phyloP scores from a whole-genome alignment of 2,329 filamentous ascomycete genomes.

The Rutstroemia sp. region DNA sequence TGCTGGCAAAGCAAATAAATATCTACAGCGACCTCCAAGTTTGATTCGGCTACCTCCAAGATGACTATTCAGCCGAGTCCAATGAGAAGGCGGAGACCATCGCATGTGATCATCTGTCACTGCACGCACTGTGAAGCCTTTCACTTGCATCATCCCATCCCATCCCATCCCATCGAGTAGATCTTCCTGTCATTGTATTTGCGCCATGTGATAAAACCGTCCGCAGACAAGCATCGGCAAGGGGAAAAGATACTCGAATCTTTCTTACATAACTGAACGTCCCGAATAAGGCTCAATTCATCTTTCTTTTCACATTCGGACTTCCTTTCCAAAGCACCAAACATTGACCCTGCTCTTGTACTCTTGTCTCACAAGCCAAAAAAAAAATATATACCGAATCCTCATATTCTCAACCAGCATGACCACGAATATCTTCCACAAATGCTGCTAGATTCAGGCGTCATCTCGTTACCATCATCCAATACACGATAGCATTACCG shows the following conservation, averaged over 20 bases:
- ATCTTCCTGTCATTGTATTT: background rate
- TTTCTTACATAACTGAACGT: background rate
- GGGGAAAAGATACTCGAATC: background rate
- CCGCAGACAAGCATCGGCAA: background rate
- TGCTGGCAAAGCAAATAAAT: too few species aligned
- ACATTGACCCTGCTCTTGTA: background rate
- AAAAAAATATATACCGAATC: background rate
- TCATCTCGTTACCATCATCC: background rate
- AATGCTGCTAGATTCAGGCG: background rate
- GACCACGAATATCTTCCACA: background rate
- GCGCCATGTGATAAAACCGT: background rate
- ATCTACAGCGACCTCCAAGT: too few species aligned
- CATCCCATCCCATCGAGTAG: background rate
- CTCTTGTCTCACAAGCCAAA: constrained; percentile 2
- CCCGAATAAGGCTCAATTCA: background rate
- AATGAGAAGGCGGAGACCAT: background rate
- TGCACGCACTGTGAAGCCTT: background rate
- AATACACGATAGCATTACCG: background rate
- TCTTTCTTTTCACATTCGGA: background rate
- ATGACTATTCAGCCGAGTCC: background rate
- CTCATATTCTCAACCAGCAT: background rate
- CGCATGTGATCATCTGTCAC: background rate
- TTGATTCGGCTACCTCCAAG: background rate
- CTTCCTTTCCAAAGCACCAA: background rate
- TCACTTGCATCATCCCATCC: background rate